Evolutionary conservation across 75 land plant genomes (phyloP).

Genomic region (Sequoiadendron giganteum): DNA sequence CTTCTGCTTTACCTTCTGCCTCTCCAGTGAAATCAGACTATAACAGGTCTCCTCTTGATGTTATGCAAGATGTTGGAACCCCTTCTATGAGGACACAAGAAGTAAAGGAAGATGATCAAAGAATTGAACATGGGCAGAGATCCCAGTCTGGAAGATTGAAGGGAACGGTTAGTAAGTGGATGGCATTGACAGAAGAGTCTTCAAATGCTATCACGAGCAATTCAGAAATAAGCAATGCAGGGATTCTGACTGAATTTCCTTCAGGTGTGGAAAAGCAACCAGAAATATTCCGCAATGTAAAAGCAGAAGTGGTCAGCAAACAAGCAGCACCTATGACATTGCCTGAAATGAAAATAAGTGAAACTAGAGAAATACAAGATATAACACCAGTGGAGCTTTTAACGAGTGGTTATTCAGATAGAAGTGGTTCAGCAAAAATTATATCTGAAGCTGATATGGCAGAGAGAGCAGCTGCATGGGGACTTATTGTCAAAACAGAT

Average conservation of each 20-base stretch:
- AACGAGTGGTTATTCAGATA: not conserved
- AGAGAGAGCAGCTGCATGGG: slow-evolving; percentile 79
- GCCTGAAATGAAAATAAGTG: not conserved
- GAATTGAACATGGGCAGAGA: slow-evolving; percentile 11
- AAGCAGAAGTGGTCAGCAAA: not conserved
- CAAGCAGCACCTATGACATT: not conserved
- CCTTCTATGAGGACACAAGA: slow-evolving; percentile 1
- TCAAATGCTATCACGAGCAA: not conserved
- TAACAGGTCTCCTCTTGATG: not conserved
- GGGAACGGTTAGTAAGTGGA: slow-evolving; percentile 31
- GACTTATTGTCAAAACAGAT: slow-evolving; percentile 44
- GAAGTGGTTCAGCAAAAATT: slow-evolving; percentile 4
- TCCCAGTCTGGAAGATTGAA: slow-evolving; percentile 13
- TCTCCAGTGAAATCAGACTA: slow-evolving; percentile 3
- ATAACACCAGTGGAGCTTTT: not conserved
- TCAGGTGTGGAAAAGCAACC: not conserved
- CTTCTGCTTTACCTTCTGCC: slow-evolving; percentile 10
- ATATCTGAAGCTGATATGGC: slow-evolving; percentile 43
- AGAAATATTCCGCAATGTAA: not conserved
- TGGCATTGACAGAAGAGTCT: slow-evolving; percentile 26
- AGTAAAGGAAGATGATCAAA: not conserved
- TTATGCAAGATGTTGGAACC: not conserved
- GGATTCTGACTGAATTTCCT: not conserved
- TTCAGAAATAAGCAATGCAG: not conserved
- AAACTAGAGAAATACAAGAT: not conserved